Evolutionary conservation across 2,329 filamentous ascomycete genomes (phyloP), one percentile per base, ranked within the genome.

Genomic region (Colletotrichum sojae): DNA sequence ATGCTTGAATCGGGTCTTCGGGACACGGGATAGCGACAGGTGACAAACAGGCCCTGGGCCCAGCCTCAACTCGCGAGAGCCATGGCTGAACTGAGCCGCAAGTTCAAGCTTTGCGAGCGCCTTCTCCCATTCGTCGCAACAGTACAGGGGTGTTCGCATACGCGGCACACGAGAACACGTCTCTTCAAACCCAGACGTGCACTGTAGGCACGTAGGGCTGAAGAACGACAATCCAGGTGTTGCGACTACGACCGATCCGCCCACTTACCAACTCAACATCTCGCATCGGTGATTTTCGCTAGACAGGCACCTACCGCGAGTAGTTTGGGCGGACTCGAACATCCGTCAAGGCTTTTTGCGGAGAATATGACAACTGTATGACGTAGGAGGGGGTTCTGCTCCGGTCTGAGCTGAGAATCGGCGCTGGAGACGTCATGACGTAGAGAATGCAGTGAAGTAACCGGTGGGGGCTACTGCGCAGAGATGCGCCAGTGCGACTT

Each of bases 341-440:
- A 22, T 22, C 20, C 6, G 55, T 67, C 66, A 56, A 39, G 62
- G 51, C 51, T 56, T 66, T 69, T 66, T 48, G 66, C 66, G 66
- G 62, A 66, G 66, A 31, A 53, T 25, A 43, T 69, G 66, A 69
- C 62, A 9, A 36, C 5, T 22, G 2, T 40, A 69, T 69, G 66
- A 69, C 66, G 66, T 69, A 66, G 66, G 66, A 25, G 62, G 62
- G 36, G 46, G 54, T 27, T 66, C 40, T 59, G 48, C 58, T 36
- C 56, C 43, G 16, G 66, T 66, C 62, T 61, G 55, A 66, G 62
- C 55, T 69, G 66, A 60, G 66, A 69, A 66, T 67, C 43, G 60
- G 31, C 55, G 36, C 66, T 45, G 62, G 36, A 55, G 61, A 69
- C 62, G 66, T 69, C 66, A 69, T 69, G 62, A 69, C 66, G 55